These are phyloP conservation scores for Apiotrichum akiyoshidainum DNA, from an alignment of 1,284 basidiomycete species.

Conservation along the genomic window DNA sequence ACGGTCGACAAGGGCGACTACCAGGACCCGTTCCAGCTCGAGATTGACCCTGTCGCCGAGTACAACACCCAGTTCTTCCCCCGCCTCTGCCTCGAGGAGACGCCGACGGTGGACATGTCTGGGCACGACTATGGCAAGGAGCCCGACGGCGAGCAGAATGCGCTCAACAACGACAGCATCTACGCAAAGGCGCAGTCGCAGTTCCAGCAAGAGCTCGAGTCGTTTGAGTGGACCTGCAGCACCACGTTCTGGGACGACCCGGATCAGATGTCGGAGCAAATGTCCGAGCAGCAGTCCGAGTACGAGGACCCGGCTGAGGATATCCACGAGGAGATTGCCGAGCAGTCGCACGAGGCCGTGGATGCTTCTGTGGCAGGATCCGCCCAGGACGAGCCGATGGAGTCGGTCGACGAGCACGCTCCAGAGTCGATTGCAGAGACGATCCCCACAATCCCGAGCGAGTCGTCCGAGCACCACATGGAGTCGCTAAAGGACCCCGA, in stretches of 20 bases:
- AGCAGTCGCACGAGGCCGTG: neutral
- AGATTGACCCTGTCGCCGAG: conserved; percentile 86
- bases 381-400: neutral
- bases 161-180: conserved; percentile 36
- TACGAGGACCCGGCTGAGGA: neutral
- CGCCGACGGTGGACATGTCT: conserved; percentile 58
- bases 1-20: conserved; percentile 39
- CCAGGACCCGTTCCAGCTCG: conserved; percentile 87
- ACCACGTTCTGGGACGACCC: neutral
- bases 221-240: conserved; percentile 35
- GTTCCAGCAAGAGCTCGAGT: conserved; percentile 31
- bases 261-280: neutral
- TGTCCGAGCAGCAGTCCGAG: neutral
- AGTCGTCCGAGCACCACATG: neutral
- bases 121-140: conserved; percentile 32
- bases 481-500: conserved; percentile 8
- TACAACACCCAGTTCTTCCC: conserved; percentile 98
- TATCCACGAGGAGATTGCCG: neutral
- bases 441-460: conserved; percentile 3
- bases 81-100: conserved; percentile 92
- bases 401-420: neutral
- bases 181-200: conserved; percentile 33
- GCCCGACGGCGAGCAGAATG: conserved; percentile 20
- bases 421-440: neutral
- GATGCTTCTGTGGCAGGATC: neutral